Conservation (phyloP, 768 basidiomycete species). For the Boletus coccyginus region DNA sequence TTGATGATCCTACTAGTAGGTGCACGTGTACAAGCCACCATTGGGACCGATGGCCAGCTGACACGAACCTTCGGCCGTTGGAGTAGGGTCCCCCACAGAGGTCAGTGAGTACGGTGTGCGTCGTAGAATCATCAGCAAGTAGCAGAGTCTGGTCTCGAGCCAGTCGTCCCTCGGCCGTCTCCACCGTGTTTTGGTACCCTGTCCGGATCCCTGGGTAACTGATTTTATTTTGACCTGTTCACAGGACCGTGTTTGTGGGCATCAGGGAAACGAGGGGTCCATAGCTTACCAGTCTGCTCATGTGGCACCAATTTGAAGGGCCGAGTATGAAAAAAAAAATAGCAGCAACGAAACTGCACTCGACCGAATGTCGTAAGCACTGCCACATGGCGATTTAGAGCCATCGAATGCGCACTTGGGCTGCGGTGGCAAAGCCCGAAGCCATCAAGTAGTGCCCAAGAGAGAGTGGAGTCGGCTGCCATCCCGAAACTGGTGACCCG, state of each 20-base stretch:
- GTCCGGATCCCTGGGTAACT: too few species aligned
- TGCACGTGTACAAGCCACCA: too few species aligned
- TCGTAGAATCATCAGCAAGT: too few species aligned
- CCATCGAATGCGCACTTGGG: neutral
- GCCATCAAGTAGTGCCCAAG: neutral
- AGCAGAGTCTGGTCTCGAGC: too few species aligned
- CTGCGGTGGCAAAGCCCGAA: too few species aligned
- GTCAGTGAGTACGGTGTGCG: too few species aligned
- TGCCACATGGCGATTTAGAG: neutral
- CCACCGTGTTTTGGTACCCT: too few species aligned
- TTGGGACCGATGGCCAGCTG: too few species aligned
- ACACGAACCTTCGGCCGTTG: neutral
- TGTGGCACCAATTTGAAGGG: neutral
- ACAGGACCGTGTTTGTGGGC: neutral
- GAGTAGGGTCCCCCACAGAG: too few species aligned
- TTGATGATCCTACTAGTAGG: neutral
- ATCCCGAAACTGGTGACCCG: too few species aligned
- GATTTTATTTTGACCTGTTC: neutral
- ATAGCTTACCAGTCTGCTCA: neutral
- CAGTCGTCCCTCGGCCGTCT: too few species aligned
- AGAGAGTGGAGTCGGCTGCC: neutral
- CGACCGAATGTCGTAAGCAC: neutral
- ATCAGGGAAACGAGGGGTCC: neutral
- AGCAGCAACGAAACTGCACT: neutral
- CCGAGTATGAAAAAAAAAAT: neutral